phyloP scores from a whole-genome alignment of 164 flowering plant genomes.

The Echeveria elegans region DNA sequence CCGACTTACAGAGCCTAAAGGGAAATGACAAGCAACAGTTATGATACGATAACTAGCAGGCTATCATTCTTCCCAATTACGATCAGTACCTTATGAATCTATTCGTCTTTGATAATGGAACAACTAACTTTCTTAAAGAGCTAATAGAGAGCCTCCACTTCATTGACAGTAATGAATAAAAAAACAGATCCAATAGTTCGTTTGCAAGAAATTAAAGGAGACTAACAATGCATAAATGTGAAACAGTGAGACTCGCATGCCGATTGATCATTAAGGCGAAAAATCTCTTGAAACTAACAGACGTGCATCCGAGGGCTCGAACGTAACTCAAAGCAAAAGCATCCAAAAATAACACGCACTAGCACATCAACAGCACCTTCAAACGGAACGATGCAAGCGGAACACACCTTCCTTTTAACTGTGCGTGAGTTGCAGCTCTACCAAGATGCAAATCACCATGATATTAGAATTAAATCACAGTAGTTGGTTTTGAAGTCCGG shows the following conservation, averaged over 20 bases:
- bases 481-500: too few relatives aligned
- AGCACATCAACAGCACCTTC: conserved; percentile 20
- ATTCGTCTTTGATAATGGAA: conserved; percentile 26
- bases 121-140: conserved; percentile 28
- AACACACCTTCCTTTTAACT: conserved; percentile 29
- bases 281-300: conserved; percentile 14
- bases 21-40: neutral
- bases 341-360: conserved; percentile 17
- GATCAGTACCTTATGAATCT: conserved; percentile 23
- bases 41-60: neutral
- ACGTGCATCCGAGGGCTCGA: conserved; percentile 1
- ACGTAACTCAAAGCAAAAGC: conserved; percentile 34
- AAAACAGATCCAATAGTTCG: neutral
- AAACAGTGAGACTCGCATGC: conserved; percentile 18
- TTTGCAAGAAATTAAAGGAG: too few relatives aligned
- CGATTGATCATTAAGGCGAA: conserved; percentile 26
- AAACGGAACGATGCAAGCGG: conserved; percentile 22
- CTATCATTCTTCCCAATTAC: too few relatives aligned
- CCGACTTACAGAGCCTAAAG: neutral
- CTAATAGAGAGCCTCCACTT: conserved; percentile 29
- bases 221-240: too few relatives aligned
- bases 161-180: conserved; percentile 28
- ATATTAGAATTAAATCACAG: neutral
- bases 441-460: neutral
- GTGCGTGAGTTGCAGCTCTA: conserved; percentile 25